A percentile compares a stretch with the other conserved stretches of the same genome.
phyloP scores from a whole-genome alignment of 2,329 filamentous ascomycete genomes.

The Ilyonectria mors-panacis region DNA sequence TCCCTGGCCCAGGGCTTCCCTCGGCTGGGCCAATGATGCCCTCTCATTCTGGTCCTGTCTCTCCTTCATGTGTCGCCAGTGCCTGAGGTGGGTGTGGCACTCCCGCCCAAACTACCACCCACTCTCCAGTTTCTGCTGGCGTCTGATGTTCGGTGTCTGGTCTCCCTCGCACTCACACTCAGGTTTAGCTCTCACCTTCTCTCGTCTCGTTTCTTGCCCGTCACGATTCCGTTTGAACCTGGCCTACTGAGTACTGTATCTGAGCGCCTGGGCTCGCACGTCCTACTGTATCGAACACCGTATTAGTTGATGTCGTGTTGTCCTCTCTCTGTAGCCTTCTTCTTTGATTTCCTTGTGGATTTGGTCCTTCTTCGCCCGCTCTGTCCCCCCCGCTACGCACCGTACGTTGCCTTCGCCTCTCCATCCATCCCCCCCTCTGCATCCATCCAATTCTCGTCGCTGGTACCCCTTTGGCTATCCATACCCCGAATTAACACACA shows the following conservation, averaged over 20 bases:
- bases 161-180: not conserved
- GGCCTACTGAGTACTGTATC: not conserved
- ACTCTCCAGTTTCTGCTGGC: not conserved
- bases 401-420: slow-evolving; percentile 21
- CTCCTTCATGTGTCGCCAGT: slow-evolving; percentile 23
- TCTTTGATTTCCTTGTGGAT: not conserved
- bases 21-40: slow-evolving; percentile 15
- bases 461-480: slow-evolving; percentile 16
- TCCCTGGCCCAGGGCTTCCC: slow-evolving; percentile 10
- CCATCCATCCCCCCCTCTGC: slow-evolving; percentile 14
- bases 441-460: slow-evolving; percentile 17
- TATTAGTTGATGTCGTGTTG: not conserved
- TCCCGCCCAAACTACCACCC: slow-evolving; percentile 14
- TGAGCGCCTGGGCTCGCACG: not conserved
- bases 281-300: not conserved
- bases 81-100: slow-evolving; percentile 26
- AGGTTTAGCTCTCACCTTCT: not conserved
- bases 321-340: not conserved
- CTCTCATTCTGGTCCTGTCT: slow-evolving; percentile 16
- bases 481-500: slow-evolving; percentile 12
- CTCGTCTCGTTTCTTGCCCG: not conserved
- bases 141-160: slow-evolving; percentile 8
- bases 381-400: slow-evolving; percentile 12
- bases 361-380: not conserved
- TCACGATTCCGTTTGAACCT: not conserved